Evolutionary conservation across 2,329 filamentous ascomycete species (phyloP), one percentile per base, ranked within the genome.

Genomic region (Fusarium duplospermum): DNA sequence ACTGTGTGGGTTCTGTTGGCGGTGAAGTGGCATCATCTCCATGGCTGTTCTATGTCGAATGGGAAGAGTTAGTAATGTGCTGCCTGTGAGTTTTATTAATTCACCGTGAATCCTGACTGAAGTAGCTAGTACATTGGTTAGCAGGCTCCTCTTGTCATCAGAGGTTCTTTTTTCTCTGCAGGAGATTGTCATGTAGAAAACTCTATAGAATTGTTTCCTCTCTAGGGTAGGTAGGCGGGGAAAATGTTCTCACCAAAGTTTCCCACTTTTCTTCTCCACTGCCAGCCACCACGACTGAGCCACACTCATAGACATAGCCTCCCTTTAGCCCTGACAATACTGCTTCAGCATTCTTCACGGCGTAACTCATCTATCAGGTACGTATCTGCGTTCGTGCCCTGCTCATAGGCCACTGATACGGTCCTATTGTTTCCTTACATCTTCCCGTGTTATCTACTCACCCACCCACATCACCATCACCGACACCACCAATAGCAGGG

Each of bases 61-160:
- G 6, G 9, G 7, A 4, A 16, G 9, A 2, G 2, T 4, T 9
- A 10, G 42, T 16, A 16, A 2, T 47, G 20, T 24, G 6, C 8
- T 24, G 8, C 4, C 3, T 4, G 3, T 16, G 0, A 5, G 13
- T 10, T 47, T 16, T 24, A 0, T 8, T 10, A 24, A 16, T 16
- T 16, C 7, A 7, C 2, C 2, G 4, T 5, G 20, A 3, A 6
- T 45, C 14, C 13, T 45, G 4, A 22, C 14, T 16, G 2, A 2
- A 1, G 2, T 22, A 4, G 20, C 6, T 1, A 8, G 4, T 2
- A 1, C 9, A 8, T 5, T 45, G 1, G 6, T 9, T 22, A 6
- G 4, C 20, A 11, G 2, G 18, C n/a, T 11, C 18, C 0, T 2
- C 20, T n/a, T 20, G 18, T n/a, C n/a, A n/a, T n/a, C n/a, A n/a